These are phyloP conservation scores for Earliella scabrosa DNA, from an alignment of 1,284 basidiomycete species.

Conservation along the genomic window DNA sequence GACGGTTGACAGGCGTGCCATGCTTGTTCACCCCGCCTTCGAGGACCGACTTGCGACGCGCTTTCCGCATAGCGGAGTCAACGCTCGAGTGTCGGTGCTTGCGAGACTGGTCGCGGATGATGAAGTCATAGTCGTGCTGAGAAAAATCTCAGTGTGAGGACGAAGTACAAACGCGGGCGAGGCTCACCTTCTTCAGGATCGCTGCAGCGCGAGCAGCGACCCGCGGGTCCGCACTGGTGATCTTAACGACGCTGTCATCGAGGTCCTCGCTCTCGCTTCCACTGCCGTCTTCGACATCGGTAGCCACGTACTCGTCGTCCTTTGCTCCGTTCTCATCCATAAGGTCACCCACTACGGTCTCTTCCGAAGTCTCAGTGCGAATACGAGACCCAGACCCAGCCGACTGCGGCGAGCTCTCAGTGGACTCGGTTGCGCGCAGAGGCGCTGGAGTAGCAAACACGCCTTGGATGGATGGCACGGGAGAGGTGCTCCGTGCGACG, in stretches of 20 bases:
- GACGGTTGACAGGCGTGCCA: constrained; percentile 29
- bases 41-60: constrained; percentile 39
- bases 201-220: constrained; percentile 90
- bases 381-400: neutral
- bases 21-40: constrained; percentile 42
- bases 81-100: constrained; percentile 36
- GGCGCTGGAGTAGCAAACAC: constrained; percentile 15
- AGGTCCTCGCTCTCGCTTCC: constrained; percentile 44
- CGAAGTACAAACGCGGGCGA: neutral
- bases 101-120: constrained; percentile 46
- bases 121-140: constrained; percentile 85
- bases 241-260: constrained; percentile 64
- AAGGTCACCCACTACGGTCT: constrained; percentile 14
- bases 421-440: neutral
- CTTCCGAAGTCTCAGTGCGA: constrained; percentile 17
- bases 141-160: neutral
- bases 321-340: constrained; percentile 13
- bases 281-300: constrained; percentile 34
- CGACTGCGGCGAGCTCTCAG: neutral
- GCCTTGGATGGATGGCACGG: constrained; percentile 17
- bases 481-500: constrained; percentile 5
- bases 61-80: constrained; percentile 39
- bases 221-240: constrained; percentile 79
- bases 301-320: constrained; percentile 33
- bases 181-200: constrained; percentile 78